These are phyloP conservation scores for Schwanniomyces occidentalis DNA, from an alignment of 805 yeast species.

Conservation along the genomic window DNA sequence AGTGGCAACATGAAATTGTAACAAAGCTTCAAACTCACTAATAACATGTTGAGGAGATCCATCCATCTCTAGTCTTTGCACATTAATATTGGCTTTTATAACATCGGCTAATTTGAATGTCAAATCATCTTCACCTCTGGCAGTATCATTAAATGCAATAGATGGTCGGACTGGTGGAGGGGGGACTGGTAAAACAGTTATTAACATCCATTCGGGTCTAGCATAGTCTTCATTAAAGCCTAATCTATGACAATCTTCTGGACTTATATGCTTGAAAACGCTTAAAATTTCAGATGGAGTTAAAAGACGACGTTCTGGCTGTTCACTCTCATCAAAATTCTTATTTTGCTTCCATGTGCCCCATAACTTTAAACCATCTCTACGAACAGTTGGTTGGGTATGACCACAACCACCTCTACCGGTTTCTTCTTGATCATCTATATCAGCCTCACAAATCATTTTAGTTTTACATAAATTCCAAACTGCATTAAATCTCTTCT, in stretches of 20 bases:
- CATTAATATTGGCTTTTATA: slow-evolving; percentile 92
- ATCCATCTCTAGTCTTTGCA: slow-evolving; percentile 96
- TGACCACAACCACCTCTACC: slow-evolving; percentile 98
- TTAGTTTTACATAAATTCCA: slow-evolving; percentile 92
- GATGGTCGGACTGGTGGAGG: slow-evolving; percentile 99
- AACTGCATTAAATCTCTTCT: slow-evolving; percentile 93
- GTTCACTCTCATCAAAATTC: slow-evolving; percentile 77
- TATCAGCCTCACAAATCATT: slow-evolving; percentile 92
- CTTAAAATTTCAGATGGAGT: slow-evolving; percentile 87
- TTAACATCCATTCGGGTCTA: slow-evolving; percentile 97
- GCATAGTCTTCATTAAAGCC: slow-evolving; percentile 97
- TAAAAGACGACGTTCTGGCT: slow-evolving; percentile 87
- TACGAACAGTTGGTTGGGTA: slow-evolving; percentile 91
- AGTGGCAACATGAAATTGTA: slow-evolving; percentile 98
- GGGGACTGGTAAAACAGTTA: slow-evolving; percentile 98
- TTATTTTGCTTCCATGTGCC: slow-evolving; percentile 98
- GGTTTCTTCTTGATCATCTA: slow-evolving; percentile 37
- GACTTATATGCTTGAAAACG: slow-evolving; percentile 86
- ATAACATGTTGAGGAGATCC: slow-evolving; percentile 99
- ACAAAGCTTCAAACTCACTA: slow-evolving; percentile 90
- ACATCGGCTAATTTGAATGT: slow-evolving; percentile 97
- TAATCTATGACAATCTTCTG: slow-evolving; percentile 75
- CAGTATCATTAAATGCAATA: slow-evolving; percentile 96
- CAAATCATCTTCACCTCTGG: slow-evolving; percentile 98
- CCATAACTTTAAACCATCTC: slow-evolving; percentile 93